Evolutionary conservation across 2,329 filamentous ascomycete species (phyloP).

Genomic region (Fusarium xyrophilum): DNA sequence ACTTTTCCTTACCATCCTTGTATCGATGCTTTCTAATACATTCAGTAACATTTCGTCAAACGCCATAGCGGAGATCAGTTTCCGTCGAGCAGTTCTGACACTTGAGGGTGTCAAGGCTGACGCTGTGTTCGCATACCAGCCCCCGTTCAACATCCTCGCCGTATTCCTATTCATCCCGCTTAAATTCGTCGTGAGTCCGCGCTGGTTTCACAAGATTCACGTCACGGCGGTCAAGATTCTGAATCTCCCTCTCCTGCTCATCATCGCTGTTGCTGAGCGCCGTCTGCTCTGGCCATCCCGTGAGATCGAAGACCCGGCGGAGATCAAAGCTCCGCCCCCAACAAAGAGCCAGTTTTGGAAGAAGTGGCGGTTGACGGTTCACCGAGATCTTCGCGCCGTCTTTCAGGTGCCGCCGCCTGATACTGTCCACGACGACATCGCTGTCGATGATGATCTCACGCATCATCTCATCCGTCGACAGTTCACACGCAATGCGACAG

Average conservation of each 20-base stretch:
- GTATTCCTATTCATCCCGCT: slow-evolving; percentile 76
- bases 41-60: slow-evolving; percentile 80
- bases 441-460: slow-evolving; percentile 65
- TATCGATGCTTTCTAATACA: slow-evolving; percentile 85
- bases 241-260: slow-evolving; percentile 76
- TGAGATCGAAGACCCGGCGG: slow-evolving; percentile 15
- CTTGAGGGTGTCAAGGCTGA: slow-evolving; percentile 87
- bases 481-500: slow-evolving; percentile 56
- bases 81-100: slow-evolving; percentile 79
- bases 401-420: slow-evolving; percentile 76
- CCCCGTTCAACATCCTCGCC: slow-evolving; percentile 83
- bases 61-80: slow-evolving; percentile 83
- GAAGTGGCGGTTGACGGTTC: slow-evolving; percentile 71
- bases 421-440: slow-evolving; percentile 62
- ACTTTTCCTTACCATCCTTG: slow-evolving; percentile 85
- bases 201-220: slow-evolving; percentile 92
- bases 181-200: slow-evolving; percentile 77
- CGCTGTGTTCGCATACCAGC: slow-evolving; percentile 81
- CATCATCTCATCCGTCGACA: slow-evolving; percentile 65
- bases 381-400: slow-evolving; percentile 74
- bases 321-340: slow-evolving; percentile 34
- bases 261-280: slow-evolving; percentile 75
- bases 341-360: slow-evolving; percentile 65
- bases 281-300: slow-evolving; percentile 65
- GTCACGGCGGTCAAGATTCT: slow-evolving; percentile 76